Evolutionary conservation across 2,329 filamentous ascomycete genomes (phyloP), one percentile per base, ranked within the genome.

Genomic region (Fusarium algeriense): DNA sequence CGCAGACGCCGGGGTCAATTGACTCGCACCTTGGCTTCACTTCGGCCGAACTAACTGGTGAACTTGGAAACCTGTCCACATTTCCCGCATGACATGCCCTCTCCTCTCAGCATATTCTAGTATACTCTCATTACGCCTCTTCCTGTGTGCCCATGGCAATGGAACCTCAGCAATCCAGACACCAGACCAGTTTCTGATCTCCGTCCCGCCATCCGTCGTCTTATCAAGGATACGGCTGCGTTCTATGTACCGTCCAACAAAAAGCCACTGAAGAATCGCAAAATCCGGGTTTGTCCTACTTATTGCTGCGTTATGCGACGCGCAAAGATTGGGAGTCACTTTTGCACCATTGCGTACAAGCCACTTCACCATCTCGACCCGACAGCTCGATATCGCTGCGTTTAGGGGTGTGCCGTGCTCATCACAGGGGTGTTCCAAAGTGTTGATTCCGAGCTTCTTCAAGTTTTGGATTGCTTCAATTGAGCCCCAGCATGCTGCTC

Each of bases 261-360:
- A 56, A 0, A 56, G 20, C 53, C 53, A 56, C 20, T 20, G 30
- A 1, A 40, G 17, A 7, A 56, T 45, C 2, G 28, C 1, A 1
- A 45, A 45, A 14, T 56, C 53, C 2, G 17, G 12, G 9, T 37
- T 44, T 2, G 5, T 6, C 4, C 13, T 28, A 3, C 20, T 44
- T 4, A 56, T 35, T 0, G 32, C 26, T 2, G 12, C 1, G 2
- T 20, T 23, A 14, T 17, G 35, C 9, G 20, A n/a, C 0, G 10
- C 11, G 20, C 20, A n/a, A 4, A 56, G 40, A 0, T 2, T 1
- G 3, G 8, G 13, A 0, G 40, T 28, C 1, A 56, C 6, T 1
- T 2, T 1, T 7, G 53, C 53, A 3, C 53, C 53, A 5, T 28
- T 56, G 6, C 40, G 17, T 1, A 56, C 40, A 1, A 56, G 41